Percentiles rank a stretch among this genome's conserved stretches.
phyloP scores from a whole-genome alignment of 1,284 basidiomycete genomes.

The Leccinum griseonigrum region DNA sequence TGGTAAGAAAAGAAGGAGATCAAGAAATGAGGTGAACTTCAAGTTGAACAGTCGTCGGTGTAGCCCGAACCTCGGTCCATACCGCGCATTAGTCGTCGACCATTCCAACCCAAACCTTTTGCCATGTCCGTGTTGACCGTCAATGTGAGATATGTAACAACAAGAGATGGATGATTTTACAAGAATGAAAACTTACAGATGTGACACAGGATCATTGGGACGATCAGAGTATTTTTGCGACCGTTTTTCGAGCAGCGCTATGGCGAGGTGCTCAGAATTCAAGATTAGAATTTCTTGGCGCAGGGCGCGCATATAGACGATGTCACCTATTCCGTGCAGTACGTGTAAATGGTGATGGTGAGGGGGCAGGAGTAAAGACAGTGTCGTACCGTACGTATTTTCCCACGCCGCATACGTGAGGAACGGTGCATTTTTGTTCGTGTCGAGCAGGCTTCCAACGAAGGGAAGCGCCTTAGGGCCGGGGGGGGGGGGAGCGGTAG shows the following conservation, averaged over 20 bases:
- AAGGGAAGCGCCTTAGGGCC: too few species aligned
- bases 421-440: too few species aligned
- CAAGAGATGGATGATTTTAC: not conserved
- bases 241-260: constrained; percentile 15
- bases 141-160: not conserved
- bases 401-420: too few species aligned
- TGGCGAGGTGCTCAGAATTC: constrained; percentile 18
- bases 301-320: constrained; percentile 2
- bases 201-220: not conserved
- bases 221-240: constrained; percentile 21
- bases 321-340: too few species aligned
- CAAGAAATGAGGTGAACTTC: too few species aligned
- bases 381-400: too few species aligned
- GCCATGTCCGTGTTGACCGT: not conserved
- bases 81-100: constrained; percentile 1
- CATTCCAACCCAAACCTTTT: constrained; percentile 15
- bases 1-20: too few species aligned
- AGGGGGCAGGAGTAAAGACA: too few species aligned
- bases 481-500: too few species aligned
- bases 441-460: too few species aligned
- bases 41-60: constrained; percentile 15
- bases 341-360: too few species aligned
- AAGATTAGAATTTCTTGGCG: constrained; percentile 14
- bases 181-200: not conserved
- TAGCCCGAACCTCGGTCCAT: constrained; percentile 15